Conservation (phyloP, 2,329 filamentous ascomycete genomes). For the Hansfordia pulvinata region DNA sequence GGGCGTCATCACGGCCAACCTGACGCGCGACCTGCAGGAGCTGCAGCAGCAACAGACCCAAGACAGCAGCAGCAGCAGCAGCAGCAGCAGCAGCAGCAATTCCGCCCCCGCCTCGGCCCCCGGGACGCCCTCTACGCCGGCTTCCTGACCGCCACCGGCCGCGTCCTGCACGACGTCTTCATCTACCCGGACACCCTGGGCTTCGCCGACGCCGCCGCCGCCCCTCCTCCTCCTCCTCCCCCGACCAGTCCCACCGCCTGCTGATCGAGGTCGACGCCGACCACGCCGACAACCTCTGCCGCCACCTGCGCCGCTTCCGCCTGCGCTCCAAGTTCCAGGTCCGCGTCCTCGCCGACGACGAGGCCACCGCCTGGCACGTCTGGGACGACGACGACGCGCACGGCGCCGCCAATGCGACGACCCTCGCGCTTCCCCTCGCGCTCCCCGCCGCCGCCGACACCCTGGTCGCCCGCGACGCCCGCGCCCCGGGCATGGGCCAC, state of each 20-base stretch:
- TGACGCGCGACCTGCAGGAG: conserved; percentile 36
- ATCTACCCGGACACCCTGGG: conserved; percentile 52
- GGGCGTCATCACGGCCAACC: conserved; percentile 68
- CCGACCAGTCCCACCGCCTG: conserved; percentile 35
- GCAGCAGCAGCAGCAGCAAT: conserved; percentile 4
- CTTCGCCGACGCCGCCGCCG: conserved; percentile 9
- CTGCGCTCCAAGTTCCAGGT: conserved; percentile 67
- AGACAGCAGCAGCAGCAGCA: background rate
- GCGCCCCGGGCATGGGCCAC: conserved; percentile 42
- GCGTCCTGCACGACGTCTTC: conserved; percentile 81
- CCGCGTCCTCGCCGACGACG: conserved; percentile 48
- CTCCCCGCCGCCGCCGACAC: conserved; percentile 2
- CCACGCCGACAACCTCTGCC: conserved; percentile 47
- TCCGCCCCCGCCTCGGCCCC: conserved; percentile 13
- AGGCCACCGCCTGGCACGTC: conserved; percentile 56
- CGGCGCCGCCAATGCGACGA: conserved; percentile 13
- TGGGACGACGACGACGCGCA: conserved; percentile 44
- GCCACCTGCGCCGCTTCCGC: conserved; percentile 75
- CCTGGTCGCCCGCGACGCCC: conserved; percentile 32
- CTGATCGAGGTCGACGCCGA: conserved; percentile 71
- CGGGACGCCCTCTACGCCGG: conserved; percentile 59
- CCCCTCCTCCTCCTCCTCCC: conserved; percentile 6
- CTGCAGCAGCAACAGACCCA: conserved; percentile 3
- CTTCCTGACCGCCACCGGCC: conserved; percentile 75
- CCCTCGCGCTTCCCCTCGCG: conserved; percentile 6